Conservation (phyloP, 2,329 filamentous ascomycete species). For the Samsoniella hepiali region DNA sequence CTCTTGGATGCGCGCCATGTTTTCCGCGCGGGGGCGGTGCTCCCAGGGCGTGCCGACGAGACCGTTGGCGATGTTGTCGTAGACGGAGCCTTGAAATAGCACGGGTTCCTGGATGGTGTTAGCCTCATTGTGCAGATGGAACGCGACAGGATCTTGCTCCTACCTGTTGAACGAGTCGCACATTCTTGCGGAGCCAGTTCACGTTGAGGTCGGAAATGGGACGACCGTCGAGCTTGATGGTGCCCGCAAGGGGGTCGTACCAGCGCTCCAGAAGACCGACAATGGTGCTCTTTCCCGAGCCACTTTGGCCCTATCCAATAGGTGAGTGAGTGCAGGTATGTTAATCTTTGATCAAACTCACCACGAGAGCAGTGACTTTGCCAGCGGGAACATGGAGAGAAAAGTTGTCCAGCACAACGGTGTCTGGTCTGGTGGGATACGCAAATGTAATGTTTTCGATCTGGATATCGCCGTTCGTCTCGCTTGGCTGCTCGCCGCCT, state of each 20-base stretch:
- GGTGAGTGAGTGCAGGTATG: background rate
- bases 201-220: constrained; percentile 35
- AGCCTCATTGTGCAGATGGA: background rate
- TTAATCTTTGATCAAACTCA: constrained; percentile 32
- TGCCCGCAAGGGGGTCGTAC: constrained; percentile 35
- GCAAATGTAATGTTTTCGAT: constrained; percentile 42
- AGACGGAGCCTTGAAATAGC: constrained; percentile 48
- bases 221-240: constrained; percentile 36
- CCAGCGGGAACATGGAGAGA: constrained; percentile 42
- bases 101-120: constrained; percentile 37
- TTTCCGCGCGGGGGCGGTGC: constrained; percentile 37
- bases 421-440: constrained; percentile 44
- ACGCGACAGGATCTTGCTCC: constrained; percentile 20
- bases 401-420: constrained; percentile 41
- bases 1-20: constrained; percentile 41
- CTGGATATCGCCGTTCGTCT: constrained; percentile 34
- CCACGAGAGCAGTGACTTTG: constrained; percentile 43
- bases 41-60: constrained; percentile 42
- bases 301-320: constrained; percentile 32
- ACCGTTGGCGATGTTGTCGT: constrained; percentile 53
- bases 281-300: constrained; percentile 40
- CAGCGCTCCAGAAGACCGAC: constrained; percentile 39
- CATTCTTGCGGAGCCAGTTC: constrained; percentile 37
- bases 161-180: constrained; percentile 35
- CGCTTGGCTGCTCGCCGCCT: constrained; percentile 30